Evolutionary conservation across 1,284 basidiomycete species (phyloP), one percentile per base, ranked within the genome.

Genomic region (Sporisorium scitamineum): DNA sequence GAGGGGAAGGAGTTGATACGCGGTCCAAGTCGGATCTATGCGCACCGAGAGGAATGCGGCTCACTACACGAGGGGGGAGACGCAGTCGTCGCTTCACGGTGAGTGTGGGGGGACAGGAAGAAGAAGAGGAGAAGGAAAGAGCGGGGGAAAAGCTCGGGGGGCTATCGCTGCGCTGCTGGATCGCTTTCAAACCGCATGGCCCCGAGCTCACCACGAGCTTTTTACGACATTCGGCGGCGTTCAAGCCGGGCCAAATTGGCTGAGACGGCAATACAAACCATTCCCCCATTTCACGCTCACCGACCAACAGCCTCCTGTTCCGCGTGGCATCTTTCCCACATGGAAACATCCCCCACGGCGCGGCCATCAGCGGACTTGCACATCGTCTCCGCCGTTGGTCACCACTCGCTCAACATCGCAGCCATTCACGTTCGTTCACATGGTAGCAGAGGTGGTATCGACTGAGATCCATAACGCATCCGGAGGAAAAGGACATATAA

Each of bases 191-290:
- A 3, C 22, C n/a, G 27, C 54, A 34, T 58, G 56, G 56, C 45
- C n/a, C 47, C 56, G 47, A 58, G 56, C 56, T 31, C 29, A 13
- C 13, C 4, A 3, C 5, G 22, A 20, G n/a, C 54, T 4, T 14
- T 3, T 18, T n/a, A n/a, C n/a, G 22, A 24, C 7, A 9, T 50
- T 48, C 55, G 55, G 55, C 45, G 26, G 55, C 45, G 26, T 57
- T 50, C 55, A 57, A 50, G 34, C 26, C 55, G 55, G 55, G 3
- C 31, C 5, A 47, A 47, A 47, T 7, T 37, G 6, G 20, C 18
- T 20, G 34, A n/a, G 29, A 24, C 55, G 55, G 55, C 55, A 57
- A 57, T 57, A 10, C 55, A 57, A 48, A 44, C 1, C 10, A 3
- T 9, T 4, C 16, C 27, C 20, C 14, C 20, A 39, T 39, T 52